Evolutionary conservation across 306 rosid genomes (phyloP).

Genomic region (Fragaria ananassa): DNA sequence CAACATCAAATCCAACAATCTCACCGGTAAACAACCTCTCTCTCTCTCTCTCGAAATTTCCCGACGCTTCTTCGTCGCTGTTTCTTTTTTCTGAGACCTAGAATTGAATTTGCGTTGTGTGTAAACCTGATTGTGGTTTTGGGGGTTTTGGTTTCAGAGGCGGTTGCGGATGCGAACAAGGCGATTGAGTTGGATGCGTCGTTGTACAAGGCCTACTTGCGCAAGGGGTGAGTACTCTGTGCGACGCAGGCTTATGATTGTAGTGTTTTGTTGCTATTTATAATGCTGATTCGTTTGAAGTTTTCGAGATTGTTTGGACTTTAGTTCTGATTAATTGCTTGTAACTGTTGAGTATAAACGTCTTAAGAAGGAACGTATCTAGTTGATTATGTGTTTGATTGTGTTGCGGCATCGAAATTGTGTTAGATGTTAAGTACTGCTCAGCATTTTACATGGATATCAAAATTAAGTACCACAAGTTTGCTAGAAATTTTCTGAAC

Average conservation of each 20-base stretch:
- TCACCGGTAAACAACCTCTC: conserved; percentile 42
- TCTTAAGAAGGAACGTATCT: background rate
- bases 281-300: background rate
- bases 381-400: background rate
- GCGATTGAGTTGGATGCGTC: conserved; percentile 73
- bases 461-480: background rate
- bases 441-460: background rate
- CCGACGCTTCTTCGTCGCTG: background rate
- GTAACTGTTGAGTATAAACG: background rate
- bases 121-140: background rate
- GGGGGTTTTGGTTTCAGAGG: conserved; percentile 42
- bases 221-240: conserved; percentile 64
- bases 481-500: background rate
- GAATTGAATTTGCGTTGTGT: background rate
- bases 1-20: conserved; percentile 64
- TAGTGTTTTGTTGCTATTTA: background rate
- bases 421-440: background rate
- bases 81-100: background rate
- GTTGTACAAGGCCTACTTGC: conserved; percentile 63
- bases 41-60: background rate
- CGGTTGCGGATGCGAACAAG: conserved; percentile 75
- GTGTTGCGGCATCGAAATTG: background rate
- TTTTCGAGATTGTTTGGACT: background rate
- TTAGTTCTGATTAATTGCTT: background rate
- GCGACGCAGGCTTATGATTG: background rate